Evolutionary conservation across 495 filamentous ascomycete species (phyloP).

Genomic region (Lasiosphaeriaceae sp.): DNA sequence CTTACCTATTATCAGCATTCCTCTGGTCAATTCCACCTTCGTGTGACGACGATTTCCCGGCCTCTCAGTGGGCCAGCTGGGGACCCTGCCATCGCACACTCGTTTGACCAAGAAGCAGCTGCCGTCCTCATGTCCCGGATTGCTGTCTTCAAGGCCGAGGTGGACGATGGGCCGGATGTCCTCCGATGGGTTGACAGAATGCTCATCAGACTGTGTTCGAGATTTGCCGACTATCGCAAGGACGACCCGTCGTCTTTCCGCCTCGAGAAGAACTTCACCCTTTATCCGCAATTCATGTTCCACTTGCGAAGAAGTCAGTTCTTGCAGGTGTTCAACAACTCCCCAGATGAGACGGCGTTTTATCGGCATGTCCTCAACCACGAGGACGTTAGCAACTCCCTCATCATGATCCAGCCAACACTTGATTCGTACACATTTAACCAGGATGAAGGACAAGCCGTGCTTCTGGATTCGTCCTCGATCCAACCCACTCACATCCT

Average conservation of each 20-base stretch:
- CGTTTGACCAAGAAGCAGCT: constrained; percentile 97
- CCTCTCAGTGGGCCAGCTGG: constrained; percentile 92
- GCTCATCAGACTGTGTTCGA: constrained; percentile 93
- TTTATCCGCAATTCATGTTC: constrained; percentile 99
- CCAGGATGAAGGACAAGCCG: constrained; percentile 83
- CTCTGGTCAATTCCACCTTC: constrained; percentile 91
- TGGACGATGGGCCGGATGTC: constrained; percentile 98
- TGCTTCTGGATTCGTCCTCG: constrained; percentile 90
- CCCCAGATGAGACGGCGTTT: constrained; percentile 97
- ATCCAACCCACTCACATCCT: constrained; percentile 94
- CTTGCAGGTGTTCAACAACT: constrained; percentile 99
- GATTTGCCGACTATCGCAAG: constrained; percentile 97
- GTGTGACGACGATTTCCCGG: constrained; percentile 89
- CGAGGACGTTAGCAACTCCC: constrained; percentile 93
- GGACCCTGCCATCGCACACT: constrained; percentile 95
- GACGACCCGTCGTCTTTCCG: constrained; percentile 98
- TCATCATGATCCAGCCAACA: constrained; percentile 99
- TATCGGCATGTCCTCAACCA: constrained; percentile 96
- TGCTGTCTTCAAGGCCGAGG: constrained; percentile 97
- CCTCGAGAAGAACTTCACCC: constrained; percentile 97
- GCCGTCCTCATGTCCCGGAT: constrained; percentile 98
- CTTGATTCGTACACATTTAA: constrained; percentile 97
- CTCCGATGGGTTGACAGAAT: constrained; percentile 98
- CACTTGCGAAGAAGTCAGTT: constrained; percentile 96
- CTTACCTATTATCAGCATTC: constrained; percentile 98